Base-by-base conservation (phyloP, 805 yeast genomes). In the Pichia phayaonensis region DNA sequence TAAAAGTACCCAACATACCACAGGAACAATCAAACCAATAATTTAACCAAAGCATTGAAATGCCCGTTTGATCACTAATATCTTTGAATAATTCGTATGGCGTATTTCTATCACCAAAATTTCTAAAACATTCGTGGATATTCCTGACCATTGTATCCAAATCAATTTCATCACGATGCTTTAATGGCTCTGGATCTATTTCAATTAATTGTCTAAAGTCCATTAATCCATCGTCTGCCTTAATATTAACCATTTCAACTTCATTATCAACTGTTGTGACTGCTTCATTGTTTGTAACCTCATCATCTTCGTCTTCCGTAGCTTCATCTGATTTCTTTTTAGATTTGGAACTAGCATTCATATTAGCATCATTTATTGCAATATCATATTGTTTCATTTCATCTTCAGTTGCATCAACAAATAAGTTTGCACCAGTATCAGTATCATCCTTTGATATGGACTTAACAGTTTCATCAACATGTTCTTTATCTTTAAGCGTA, bases 11-110 rank as follows among this genome's bases (percentile, higher is more conserved):
- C 36, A 64, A 57, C 55, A 63, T 62, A 44, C 69, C 68, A 54
- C 66, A 64, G 8, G 67, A 63, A 46, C 68, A 63, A 47, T 63
- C 67, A 56, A 61, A 65, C 69, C 69, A 65, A 45, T 62, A 62
- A 40, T 59, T 60, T 24, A 62, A 54, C 69, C 69, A 65, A 43
- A 62, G 58, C 56, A 61, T 46, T 6, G 65, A 61, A 23, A 65
- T 49, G 1, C 66, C 66, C 13, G 64, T 60, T 44, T 57, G 59
- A 45, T 63, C 66, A 48, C 60, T 56, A 47, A 64, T 52, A 15
- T 56, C 60, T 44, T 62, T 60, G 51, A 61, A 63, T 42, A 65
- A 54, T 10, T 62, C 67, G 44, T 54, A 58, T 0, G 66, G 57
- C 8, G 67, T 59, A 40, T 56, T 50, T 4, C 59, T 54, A 20